Evolutionary conservation across 768 basidiomycete genomes (phyloP).

Genomic region (Calocybe indica): DNA sequence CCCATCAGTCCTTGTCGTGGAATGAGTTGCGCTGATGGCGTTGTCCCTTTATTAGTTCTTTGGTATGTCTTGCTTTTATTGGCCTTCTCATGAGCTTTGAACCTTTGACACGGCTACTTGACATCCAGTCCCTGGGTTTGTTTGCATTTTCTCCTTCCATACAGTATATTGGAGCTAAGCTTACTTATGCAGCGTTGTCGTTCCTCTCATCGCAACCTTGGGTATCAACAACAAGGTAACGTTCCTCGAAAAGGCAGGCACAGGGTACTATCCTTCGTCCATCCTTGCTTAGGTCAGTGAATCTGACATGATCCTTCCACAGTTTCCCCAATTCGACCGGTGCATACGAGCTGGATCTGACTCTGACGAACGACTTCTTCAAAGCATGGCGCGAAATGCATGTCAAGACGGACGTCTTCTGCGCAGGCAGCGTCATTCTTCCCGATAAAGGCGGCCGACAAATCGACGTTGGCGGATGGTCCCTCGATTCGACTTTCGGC

Average conservation of each 20-base stretch:
- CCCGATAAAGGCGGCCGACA: slow-evolving; percentile 69
- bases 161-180: slow-evolving; percentile 4
- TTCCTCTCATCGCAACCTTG: slow-evolving; percentile 69
- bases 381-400: slow-evolving; percentile 76
- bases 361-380: slow-evolving; percentile 39
- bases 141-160: slow-evolving; percentile 3
- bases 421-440: slow-evolving; percentile 65
- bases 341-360: slow-evolving; percentile 72
- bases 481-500: slow-evolving; percentile 63
- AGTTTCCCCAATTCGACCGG: slow-evolving; percentile 64
- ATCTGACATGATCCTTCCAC: neutral
- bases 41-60: slow-evolving; percentile 31
- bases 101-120: neutral
- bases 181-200: slow-evolving; percentile 43
- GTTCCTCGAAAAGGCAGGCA: slow-evolving; percentile 72
- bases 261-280: slow-evolving; percentile 31
- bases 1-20: neutral
- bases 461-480: slow-evolving; percentile 69
- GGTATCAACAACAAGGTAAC: slow-evolving; percentile 80
- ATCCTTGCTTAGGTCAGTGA: slow-evolving; percentile 2
- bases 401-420: slow-evolving; percentile 74
- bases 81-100: neutral
- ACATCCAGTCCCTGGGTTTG: slow-evolving; percentile 41
- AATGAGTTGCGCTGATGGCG: slow-evolving; percentile 1
- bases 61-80: slow-evolving; percentile 24